Evolutionary conservation across 176 grass and related monocot genomes (phyloP), one percentile per base, ranked within the genome.

Genomic region (Dendrocalamus sinicus): DNA sequence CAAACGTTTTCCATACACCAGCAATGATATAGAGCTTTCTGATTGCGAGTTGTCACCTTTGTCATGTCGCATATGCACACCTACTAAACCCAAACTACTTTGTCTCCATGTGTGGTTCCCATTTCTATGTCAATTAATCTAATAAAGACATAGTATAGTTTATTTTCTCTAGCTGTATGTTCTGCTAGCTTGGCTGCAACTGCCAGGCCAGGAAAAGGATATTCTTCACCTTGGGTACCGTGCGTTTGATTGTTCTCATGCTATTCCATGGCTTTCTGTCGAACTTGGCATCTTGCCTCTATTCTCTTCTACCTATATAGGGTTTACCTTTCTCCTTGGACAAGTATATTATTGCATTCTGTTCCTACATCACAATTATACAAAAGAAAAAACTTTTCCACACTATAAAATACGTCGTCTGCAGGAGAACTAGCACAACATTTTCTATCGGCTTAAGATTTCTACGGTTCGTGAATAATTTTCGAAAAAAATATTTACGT

Each of bases 261-360:
- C 20, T 2, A 28, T 24, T 61, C 15, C 51, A 14, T 50, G 22
- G 7, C 11, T 72, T 51, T 15, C 8, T 57, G 7, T 23, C 22
- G 14, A 41, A 81, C 24, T 62, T 53, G 79, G 13, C 72, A 30
- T 14, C 58, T 84, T 74, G 5, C 57, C 37, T 79, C 24, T 59
- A 5, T 53, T 41, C 24, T 24, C 10, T 22, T 46, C 15, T 28
- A 5, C 3, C 0, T 30, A 2, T 2, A 0, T 12, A 12, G 1
- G 7, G 40, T 10, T 48, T 58, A n/a, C 83, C 20, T 62, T 37
- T 30, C 44, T 64, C n/a, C 64, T 44, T 16, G 54, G 47, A 39
- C 78, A 81, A 37, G 63, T 64, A 70, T 89, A 89, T 75, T 74
- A 50, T 39, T 71, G 4, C 44, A 55, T 30, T 44, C 57, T 3